Base-by-base conservation (phyloP, 2,329 filamentous ascomycete genomes). In the Lasiodiplodia hormozganensis region DNA sequence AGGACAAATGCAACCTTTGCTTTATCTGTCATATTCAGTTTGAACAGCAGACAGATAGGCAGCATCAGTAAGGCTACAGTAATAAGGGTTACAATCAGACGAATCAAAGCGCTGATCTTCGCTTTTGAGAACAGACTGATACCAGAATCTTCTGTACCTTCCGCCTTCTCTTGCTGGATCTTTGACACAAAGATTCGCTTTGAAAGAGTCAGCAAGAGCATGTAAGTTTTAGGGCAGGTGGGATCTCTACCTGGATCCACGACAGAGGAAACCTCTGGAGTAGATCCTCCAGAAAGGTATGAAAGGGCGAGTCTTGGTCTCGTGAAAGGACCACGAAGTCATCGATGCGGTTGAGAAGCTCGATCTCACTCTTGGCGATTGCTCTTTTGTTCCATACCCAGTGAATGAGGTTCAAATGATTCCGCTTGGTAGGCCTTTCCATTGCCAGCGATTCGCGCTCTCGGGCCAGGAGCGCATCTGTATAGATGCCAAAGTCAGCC, bases 41-140 rank as follows among this genome's bases (percentile, higher is more conserved):
- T 56, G n/a, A 71, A 70, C 1, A 74, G 65, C 0, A 73, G 64
- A 12, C 62, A 69, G 14, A 74, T 65, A 2, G 73, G 73, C 8
- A 70, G 60, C 12, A 69, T 51, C 21, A 73, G 69, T 3, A 60
- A 23, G 4, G 14, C 38, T 7, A 60, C 36, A 6, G 57, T 47
- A 23, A 60, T 23, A 23, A 60, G 12, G 2, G 57, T 47, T 2
- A 60, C 57, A 14, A 47, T 14, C 6, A 25, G 2, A 4, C 38
- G 38, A n/a, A 60, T 38, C 7, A 60, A n/a, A 7, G 28, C 8
- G 16, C 28, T 23, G 23, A 60, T 11, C n/a, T 10, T 28, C 14
- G 23, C 2, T 14, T 31, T 60, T 5, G 57, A 60, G 57, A 60
- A 47, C 16, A 60, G 36, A 11, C 1, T n/a, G 52, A 56, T 56